Evolutionary conservation across 129 eudicot genomes (phyloP).

Genomic region (Scalesia atractyloides): DNA sequence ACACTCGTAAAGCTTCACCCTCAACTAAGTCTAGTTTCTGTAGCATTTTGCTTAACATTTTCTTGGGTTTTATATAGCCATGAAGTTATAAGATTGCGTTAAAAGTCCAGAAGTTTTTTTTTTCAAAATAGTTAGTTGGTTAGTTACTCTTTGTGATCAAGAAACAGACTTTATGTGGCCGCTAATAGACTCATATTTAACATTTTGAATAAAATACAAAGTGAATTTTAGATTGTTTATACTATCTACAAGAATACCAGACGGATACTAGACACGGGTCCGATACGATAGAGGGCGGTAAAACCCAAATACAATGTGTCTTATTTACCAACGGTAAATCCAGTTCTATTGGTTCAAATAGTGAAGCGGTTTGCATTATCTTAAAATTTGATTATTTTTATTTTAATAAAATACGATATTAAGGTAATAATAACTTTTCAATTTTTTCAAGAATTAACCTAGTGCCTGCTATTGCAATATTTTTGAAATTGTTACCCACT

Average conservation of each 20-base stretch:
- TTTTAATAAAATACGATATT: too few relatives aligned
- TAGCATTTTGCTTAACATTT: conserved; percentile 21
- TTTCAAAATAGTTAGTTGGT: neutral
- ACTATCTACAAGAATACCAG: neutral
- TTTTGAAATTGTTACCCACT: too few relatives aligned
- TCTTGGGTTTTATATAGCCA: conserved; percentile 23
- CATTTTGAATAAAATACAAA: neutral
- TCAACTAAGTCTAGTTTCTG: conserved; percentile 19
- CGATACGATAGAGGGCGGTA: too few relatives aligned
- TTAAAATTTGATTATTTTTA: too few relatives aligned
- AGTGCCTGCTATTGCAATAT: too few relatives aligned
- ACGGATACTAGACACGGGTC: too few relatives aligned
- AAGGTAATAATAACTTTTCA: too few relatives aligned
- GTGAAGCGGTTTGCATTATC: too few relatives aligned
- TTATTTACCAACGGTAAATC: too few relatives aligned
- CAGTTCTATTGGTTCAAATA: too few relatives aligned
- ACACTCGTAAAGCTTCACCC: conserved; percentile 1
- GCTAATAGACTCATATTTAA: neutral
- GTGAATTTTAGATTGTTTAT: neutral
- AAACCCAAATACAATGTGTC: too few relatives aligned
- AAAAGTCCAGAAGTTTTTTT: neutral
- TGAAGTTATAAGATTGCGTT: neutral
- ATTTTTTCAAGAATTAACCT: too few relatives aligned
- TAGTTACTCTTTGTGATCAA: conserved; percentile 4
- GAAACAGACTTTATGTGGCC: neutral